A percentile compares a stretch with the other conserved stretches of the same genome.
Evolutionary conservation across 2,329 filamentous ascomycete genomes (phyloP).

Genomic region (Nothomitra cinnamomea): DNA sequence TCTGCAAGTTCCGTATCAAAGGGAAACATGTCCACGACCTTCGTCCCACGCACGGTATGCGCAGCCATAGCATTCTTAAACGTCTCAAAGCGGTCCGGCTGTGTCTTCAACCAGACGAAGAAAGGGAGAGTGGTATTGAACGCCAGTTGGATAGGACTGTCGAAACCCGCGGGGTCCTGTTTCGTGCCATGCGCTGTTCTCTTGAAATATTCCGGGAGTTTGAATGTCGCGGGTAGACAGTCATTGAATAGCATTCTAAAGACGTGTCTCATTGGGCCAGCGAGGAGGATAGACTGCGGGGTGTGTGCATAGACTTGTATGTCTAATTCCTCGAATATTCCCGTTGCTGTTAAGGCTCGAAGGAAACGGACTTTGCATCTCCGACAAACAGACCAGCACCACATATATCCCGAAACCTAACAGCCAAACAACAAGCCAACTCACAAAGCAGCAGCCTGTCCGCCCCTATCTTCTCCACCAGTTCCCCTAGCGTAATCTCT

Average conservation of each 20-base stretch:
- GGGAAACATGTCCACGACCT: neutral
- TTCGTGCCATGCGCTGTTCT: neutral
- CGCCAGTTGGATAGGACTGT: slow-evolving; percentile 12
- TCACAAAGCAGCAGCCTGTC: slow-evolving; percentile 1
- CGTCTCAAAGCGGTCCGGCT: neutral
- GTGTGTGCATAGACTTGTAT: neutral
- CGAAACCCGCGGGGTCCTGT: neutral
- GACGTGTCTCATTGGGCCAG: neutral
- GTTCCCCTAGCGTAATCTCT: neutral
- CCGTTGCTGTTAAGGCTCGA: neutral
- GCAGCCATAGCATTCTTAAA: slow-evolving; percentile 2
- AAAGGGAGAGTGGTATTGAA: slow-evolving; percentile 7
- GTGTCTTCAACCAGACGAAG: neutral
- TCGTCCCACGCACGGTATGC: neutral
- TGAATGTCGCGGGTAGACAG: neutral
- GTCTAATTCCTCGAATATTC: neutral
- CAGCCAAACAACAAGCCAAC: neutral
- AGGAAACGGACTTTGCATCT: neutral
- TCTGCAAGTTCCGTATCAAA: neutral
- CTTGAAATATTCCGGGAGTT: neutral
- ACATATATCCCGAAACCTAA: neutral
- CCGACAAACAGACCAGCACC: neutral
- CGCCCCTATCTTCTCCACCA: neutral
- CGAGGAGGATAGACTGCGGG: neutral
- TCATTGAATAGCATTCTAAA: too few relatives aligned